Conservation (phyloP, 331 rosid genomes). For the Rosa hybrid region DNA sequence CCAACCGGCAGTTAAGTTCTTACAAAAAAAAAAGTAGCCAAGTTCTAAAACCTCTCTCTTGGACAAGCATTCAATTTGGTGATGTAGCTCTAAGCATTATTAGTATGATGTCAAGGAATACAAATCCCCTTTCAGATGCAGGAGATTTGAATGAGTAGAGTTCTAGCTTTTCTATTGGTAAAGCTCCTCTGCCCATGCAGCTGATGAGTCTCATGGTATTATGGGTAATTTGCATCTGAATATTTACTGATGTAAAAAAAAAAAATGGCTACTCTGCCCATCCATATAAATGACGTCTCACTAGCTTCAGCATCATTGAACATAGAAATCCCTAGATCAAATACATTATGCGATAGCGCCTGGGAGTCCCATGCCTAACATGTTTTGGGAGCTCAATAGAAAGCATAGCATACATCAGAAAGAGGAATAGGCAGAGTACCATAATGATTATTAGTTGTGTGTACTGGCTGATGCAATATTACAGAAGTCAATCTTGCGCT, state of each 20-base stretch:
- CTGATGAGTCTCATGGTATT: too few species aligned
- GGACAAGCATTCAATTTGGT: not conserved
- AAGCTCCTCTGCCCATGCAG: not conserved
- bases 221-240: too few species aligned
- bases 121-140: not conserved
- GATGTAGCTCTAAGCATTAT: not conserved
- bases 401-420: not conserved
- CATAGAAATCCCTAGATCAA: not conserved
- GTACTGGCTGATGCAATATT: not conserved
- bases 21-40: not conserved
- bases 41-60: not conserved
- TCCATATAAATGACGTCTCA: not conserved
- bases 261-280: not conserved
- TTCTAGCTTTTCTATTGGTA: constrained; percentile 8
- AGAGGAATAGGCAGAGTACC: not conserved
- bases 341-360: not conserved
- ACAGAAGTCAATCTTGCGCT: not conserved
- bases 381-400: not conserved
- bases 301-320: not conserved
- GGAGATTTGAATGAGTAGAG: not conserved
- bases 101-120: not conserved
- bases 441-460: not conserved
- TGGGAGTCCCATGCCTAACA: not conserved
- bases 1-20: constrained; percentile 1
- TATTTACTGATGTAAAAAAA: too few species aligned